Percentiles rank a stretch among this genome's conserved stretches.
phyloP scores from a whole-genome alignment of 1,284 basidiomycete genomes.

The Cryptococcus sp. region DNA sequence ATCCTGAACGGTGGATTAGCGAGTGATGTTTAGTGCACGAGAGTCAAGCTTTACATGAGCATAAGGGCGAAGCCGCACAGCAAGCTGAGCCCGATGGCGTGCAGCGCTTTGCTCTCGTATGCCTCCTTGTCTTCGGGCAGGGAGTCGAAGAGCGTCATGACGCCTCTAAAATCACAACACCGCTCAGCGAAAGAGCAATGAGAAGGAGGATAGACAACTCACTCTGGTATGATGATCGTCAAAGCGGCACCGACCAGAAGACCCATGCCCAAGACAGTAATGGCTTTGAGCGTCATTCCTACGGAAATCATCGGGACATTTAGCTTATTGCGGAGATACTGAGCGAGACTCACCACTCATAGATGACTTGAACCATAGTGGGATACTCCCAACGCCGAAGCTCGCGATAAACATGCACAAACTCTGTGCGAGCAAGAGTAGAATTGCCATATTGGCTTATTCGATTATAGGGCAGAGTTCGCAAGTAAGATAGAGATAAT shows the following conservation, averaged over 20 bases:
- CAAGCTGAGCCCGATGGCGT: conserved; percentile 70
- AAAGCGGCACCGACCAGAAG: conserved; percentile 83
- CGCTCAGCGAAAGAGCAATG: background rate
- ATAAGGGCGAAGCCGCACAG: conserved; percentile 80
- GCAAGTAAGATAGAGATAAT: background rate
- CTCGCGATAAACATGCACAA: conserved; percentile 69
- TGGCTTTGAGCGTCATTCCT: conserved; percentile 62
- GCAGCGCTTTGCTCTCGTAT: conserved; percentile 49
- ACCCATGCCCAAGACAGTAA: conserved; percentile 76
- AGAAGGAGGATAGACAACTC: conserved; percentile 37
- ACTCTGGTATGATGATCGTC: conserved; percentile 91
- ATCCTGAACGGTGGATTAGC: conserved; percentile 32
- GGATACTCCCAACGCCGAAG: conserved; percentile 70
- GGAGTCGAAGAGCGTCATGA: conserved; percentile 50
- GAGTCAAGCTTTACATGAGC: conserved; percentile 60
- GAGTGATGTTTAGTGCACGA: conserved; percentile 16
- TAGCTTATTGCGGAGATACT: background rate
- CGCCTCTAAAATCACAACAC: conserved; percentile 41
- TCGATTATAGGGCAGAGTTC: background rate
- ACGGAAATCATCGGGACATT: background rate
- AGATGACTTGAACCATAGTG: conserved; percentile 63
- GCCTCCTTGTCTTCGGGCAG: conserved; percentile 45
- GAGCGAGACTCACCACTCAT: conserved; percentile 66
- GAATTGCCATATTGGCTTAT: conserved; percentile 48
- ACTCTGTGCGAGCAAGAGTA: conserved; percentile 63